phyloP scores from a whole-genome alignment of 1,139 yeast species.

The Scheffersomyces lignicola region DNA sequence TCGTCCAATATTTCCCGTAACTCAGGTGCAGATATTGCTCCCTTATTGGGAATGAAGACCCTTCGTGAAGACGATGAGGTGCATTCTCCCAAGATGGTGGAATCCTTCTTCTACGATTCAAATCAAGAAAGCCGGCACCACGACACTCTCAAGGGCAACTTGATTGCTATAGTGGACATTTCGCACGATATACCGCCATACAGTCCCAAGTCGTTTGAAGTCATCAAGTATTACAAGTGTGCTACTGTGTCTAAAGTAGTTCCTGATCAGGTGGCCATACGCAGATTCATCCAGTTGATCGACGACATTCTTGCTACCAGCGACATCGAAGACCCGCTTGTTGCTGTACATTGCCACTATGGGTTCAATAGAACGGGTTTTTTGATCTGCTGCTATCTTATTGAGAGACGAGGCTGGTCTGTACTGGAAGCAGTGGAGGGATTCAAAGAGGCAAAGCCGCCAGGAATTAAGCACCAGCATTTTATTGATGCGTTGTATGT shows the following conservation, averaged over 20 bases:
- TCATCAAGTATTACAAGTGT: slow-evolving; percentile 63
- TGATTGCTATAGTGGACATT: slow-evolving; percentile 66
- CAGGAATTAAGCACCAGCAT: slow-evolving; percentile 79
- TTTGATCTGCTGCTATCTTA: slow-evolving; percentile 66
- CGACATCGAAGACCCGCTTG: slow-evolving; percentile 30
- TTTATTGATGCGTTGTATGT: slow-evolving; percentile 73
- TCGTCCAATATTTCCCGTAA: slow-evolving; percentile 44
- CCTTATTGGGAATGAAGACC: slow-evolving; percentile 73
- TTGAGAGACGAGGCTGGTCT: slow-evolving; percentile 59
- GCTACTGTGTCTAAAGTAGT: slow-evolving; percentile 80
- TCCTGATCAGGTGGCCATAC: slow-evolving; percentile 63
- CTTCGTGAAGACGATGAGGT: slow-evolving; percentile 60
- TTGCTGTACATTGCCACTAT: slow-evolving; percentile 79
- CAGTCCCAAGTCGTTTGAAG: slow-evolving; percentile 55
- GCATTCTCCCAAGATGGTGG: slow-evolving; percentile 62
- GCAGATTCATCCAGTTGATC: slow-evolving; percentile 55
- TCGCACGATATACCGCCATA: slow-evolving; percentile 79
- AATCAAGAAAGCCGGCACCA: slow-evolving; percentile 1
- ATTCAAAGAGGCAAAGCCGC: slow-evolving; percentile 57
- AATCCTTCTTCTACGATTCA: slow-evolving; percentile 37
- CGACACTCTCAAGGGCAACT: slow-evolving; percentile 28
- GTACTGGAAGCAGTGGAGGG: slow-evolving; percentile 66
- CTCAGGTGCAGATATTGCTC: slow-evolving; percentile 36
- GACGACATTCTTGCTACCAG: slow-evolving; percentile 43
- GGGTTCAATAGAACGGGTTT: slow-evolving; percentile 83